Conservation (phyloP, 805 yeast species). For the Cyberlindnera euphorbiiphila region DNA sequence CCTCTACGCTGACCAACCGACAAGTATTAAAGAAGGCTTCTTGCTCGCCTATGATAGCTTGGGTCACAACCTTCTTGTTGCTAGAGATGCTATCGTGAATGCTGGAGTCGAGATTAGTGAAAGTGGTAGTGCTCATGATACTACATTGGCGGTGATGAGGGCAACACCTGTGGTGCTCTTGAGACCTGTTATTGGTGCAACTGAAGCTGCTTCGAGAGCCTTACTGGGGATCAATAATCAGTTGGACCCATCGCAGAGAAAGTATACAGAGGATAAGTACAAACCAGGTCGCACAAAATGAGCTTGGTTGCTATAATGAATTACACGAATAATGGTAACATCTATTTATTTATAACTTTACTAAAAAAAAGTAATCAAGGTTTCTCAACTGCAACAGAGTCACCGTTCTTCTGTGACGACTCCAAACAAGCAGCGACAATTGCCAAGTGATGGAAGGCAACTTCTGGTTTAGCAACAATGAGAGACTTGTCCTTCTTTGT, state of each 20-base stretch:
- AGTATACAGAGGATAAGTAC: constrained; percentile 64
- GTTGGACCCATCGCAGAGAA: constrained; percentile 60
- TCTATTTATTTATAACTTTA: neutral
- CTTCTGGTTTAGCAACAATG: constrained; percentile 61
- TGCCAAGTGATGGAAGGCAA: constrained; percentile 90
- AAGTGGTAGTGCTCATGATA: constrained; percentile 62
- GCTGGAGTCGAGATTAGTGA: constrained; percentile 61
- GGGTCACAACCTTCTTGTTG: constrained; percentile 62
- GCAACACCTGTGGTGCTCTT: constrained; percentile 79
- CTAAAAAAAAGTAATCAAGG: constrained; percentile 4
- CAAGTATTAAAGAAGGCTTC: constrained; percentile 64
- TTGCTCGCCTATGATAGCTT: constrained; percentile 70
- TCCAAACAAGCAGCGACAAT: constrained; percentile 81
- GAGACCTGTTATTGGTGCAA: constrained; percentile 87
- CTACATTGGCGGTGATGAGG: constrained; percentile 61
- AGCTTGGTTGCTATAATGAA: constrained; percentile 1
- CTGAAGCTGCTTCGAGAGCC: constrained; percentile 82
- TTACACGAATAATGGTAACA: constrained; percentile 1
- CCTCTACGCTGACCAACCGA: constrained; percentile 83
- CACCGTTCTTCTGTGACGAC: constrained; percentile 55
- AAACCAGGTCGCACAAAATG: constrained; percentile 28
- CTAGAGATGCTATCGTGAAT: constrained; percentile 56
- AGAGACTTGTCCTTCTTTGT: constrained; percentile 53
- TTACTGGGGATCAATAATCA: constrained; percentile 81
- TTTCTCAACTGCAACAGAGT: constrained; percentile 43